A percentile compares a stretch with the other conserved stretches of the same genome.
These are phyloP conservation scores for Senecio squalidus DNA, from an alignment of 140 eudicot species.

Conservation along the genomic window DNA sequence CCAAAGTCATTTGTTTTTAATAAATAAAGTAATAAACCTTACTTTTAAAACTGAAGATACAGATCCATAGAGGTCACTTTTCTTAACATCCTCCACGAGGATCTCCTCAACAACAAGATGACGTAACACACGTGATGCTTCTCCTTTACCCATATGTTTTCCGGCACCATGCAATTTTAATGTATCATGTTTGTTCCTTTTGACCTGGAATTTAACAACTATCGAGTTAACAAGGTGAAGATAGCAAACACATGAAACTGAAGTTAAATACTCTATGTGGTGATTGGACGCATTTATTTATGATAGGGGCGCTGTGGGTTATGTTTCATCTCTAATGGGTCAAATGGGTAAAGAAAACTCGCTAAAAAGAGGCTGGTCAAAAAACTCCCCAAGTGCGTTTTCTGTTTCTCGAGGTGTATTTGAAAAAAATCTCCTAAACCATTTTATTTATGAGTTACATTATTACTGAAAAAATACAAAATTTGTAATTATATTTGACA, in stretches of 20 bases:
- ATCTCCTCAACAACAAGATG: slow-evolving; percentile 82
- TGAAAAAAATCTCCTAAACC: too few species aligned
- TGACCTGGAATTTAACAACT: slow-evolving; percentile 47
- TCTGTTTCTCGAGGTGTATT: too few species aligned
- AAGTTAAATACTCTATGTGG: neutral
- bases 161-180: slow-evolving; percentile 90
- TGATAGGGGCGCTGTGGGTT: neutral
- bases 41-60: slow-evolving; percentile 80
- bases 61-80: slow-evolving; percentile 87
- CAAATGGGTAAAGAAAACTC: neutral
- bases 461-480: too few species aligned
- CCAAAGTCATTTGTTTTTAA: neutral
- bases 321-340: neutral
- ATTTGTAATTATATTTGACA: too few species aligned
- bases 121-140: slow-evolving; percentile 85
- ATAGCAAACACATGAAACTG: slow-evolving; percentile 14
- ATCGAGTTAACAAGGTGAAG: slow-evolving; percentile 6
- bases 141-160: slow-evolving; percentile 75
- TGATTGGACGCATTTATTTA: neutral
- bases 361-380: too few species aligned
- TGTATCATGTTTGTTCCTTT: slow-evolving; percentile 71
- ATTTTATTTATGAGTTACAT: too few species aligned
- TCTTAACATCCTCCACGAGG: slow-evolving; percentile 85
- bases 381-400: too few species aligned
- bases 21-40: neutral